Evolutionary conservation across 2,329 filamentous ascomycete genomes (phyloP).

Genomic region (Pseudopyricularia javanii): DNA sequence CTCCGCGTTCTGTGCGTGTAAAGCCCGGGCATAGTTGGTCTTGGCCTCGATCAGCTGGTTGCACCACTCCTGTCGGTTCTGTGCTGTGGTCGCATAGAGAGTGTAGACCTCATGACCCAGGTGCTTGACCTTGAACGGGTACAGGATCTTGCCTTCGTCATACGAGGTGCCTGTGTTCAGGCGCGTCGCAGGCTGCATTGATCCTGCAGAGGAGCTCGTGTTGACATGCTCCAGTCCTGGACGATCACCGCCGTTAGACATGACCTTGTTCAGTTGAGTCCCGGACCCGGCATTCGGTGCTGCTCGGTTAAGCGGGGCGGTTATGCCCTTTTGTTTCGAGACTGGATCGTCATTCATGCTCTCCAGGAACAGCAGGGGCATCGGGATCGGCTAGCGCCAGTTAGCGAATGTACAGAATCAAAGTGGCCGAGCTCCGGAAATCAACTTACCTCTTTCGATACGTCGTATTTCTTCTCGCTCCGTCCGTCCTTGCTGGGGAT

Average conservation of each 20-base stretch:
- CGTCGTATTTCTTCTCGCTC: conserved; percentile 79
- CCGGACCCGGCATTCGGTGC: conserved; percentile 45
- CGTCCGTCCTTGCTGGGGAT: conserved; percentile 55
- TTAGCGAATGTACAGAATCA: not conserved
- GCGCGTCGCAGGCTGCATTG: conserved; percentile 26
- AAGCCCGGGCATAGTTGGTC: conserved; percentile 76
- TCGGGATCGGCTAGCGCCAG: conserved; percentile 63
- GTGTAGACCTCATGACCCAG: conserved; percentile 89
- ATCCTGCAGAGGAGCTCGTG: conserved; percentile 53
- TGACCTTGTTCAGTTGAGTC: conserved; percentile 43
- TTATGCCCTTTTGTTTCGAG: conserved; percentile 67
- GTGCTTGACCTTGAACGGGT: conserved; percentile 92
- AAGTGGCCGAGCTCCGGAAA: not conserved
- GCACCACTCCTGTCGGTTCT: conserved; percentile 78
- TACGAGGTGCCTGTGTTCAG: conserved; percentile 34
- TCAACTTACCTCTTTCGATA: conserved; percentile 65
- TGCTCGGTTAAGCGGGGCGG: conserved; percentile 45
- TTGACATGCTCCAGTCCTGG: conserved; percentile 54
- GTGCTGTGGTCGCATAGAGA: conserved; percentile 67
- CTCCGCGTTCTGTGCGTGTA: conserved; percentile 88
- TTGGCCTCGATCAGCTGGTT: conserved; percentile 91
- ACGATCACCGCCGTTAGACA: conserved; percentile 35
- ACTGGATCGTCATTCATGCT: conserved; percentile 87
- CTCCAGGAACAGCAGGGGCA: conserved; percentile 88
- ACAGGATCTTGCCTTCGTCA: conserved; percentile 76